Percentiles rank a stretch among this genome's conserved stretches.
These are phyloP conservation scores for Thraustotheca clavata DNA, from an alignment of 352 stramenopile species.

Conservation along the genomic window DNA sequence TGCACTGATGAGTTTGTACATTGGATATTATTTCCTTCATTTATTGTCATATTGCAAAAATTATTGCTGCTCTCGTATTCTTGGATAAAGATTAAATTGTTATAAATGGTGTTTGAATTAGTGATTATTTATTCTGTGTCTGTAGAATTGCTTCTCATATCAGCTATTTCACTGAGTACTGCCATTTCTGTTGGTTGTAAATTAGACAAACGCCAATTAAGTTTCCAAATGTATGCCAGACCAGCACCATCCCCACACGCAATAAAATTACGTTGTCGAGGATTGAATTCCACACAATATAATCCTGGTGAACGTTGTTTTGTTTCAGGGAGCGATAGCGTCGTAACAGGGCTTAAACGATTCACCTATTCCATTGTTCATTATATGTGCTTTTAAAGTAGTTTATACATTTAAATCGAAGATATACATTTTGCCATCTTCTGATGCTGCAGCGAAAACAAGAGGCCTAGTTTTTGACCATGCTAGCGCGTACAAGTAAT, in stretches of 20 bases:
- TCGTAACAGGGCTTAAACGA: background rate
- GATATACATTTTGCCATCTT: conserved; percentile 66
- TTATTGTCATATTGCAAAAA: too few relatives aligned
- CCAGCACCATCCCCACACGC: conserved; percentile 53
- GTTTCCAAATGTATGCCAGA: conserved; percentile 72
- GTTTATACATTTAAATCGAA: conserved; percentile 53
- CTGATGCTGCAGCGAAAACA: conserved; percentile 58
- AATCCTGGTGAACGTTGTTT: conserved; percentile 27
- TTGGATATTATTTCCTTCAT: too few relatives aligned
- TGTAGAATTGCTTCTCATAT: background rate
- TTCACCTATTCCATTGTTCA: background rate
- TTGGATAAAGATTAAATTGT: too few relatives aligned
- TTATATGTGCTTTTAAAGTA: background rate
- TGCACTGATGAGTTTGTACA: too few relatives aligned
- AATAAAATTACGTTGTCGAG: conserved; percentile 75
- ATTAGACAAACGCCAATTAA: conserved; percentile 73
- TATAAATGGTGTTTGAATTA: too few relatives aligned
- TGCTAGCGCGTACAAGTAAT: conserved; percentile 63
- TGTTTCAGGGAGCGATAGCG: background rate
- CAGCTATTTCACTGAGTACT: conserved; percentile 32
- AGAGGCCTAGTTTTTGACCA: conserved; percentile 70
- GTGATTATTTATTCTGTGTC: too few relatives aligned
- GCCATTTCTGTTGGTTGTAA: conserved; percentile 57
- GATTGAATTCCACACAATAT: conserved; percentile 72
- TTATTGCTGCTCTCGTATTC: too few relatives aligned